A percentile compares a stretch with the other conserved stretches of the same genome.
phyloP scores from a whole-genome alignment of 257 asterid genomes.

The Avicennia marina region DNA sequence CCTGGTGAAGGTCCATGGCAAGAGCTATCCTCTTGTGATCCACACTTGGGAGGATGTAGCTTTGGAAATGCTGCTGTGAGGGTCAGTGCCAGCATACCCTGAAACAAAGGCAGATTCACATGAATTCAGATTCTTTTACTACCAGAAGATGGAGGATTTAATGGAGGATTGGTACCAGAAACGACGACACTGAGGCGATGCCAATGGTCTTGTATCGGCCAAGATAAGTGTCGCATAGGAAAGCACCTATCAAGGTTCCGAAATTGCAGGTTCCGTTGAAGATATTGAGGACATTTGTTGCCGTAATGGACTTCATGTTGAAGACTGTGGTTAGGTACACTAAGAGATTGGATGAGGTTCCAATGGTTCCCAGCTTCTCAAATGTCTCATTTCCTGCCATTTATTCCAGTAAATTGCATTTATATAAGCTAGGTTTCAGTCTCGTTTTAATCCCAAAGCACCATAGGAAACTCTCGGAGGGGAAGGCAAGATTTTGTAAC shows the following conservation, averaged over 20 bases:
- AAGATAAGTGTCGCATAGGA: constrained; percentile 32
- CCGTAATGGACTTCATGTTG: constrained; percentile 32
- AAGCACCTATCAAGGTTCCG: constrained; percentile 36
- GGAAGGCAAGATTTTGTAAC: too few species aligned
- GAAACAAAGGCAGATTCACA: neutral
- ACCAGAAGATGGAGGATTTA: neutral
- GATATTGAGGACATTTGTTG: constrained; percentile 27
- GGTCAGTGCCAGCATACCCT: constrained; percentile 35
- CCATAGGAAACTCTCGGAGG: too few species aligned
- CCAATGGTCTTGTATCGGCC: constrained; percentile 35
- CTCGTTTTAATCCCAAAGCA: too few species aligned
- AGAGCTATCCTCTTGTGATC: neutral
- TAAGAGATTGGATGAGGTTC: constrained; percentile 31
- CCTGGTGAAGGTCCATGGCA: constrained; percentile 23
- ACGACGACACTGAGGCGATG: constrained; percentile 31
- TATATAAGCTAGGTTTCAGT: too few species aligned
- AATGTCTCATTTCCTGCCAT: constrained; percentile 37
- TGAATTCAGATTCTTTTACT: neutral
- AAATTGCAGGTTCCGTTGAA: constrained; percentile 40
- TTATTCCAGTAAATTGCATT: too few species aligned
- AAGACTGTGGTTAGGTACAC: constrained; percentile 31
- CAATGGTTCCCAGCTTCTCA: constrained; percentile 42
- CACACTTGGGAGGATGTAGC: constrained; percentile 25
- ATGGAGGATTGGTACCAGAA: too few species aligned
- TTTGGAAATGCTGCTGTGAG: constrained; percentile 23